phyloP scores from a whole-genome alignment of 257 asterid species.

The Nicotiana undulata region DNA sequence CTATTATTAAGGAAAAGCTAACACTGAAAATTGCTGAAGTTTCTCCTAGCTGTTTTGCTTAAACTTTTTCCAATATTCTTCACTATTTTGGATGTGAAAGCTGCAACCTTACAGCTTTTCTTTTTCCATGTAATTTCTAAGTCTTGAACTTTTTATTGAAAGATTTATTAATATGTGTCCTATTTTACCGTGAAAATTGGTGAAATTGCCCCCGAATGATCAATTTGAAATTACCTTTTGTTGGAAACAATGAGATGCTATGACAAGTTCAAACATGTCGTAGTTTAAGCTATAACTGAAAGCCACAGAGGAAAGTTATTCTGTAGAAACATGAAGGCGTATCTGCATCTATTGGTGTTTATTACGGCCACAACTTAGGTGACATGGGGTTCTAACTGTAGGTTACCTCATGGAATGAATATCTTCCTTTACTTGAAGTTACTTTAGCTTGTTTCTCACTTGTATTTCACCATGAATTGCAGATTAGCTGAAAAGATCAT shows the following conservation, averaged over 20 bases:
- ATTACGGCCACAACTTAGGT: not conserved
- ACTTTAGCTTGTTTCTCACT: slow-evolving; percentile 6
- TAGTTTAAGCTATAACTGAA: not conserved
- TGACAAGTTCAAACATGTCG: not conserved
- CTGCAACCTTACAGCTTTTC: not conserved
- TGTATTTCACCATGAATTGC: slow-evolving; percentile 18
- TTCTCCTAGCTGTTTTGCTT: not conserved
- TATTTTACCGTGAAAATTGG: not conserved
- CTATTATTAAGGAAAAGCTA: not conserved
- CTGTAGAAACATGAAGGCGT: not conserved
- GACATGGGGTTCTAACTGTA: not conserved
- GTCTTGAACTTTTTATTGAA: not conserved
- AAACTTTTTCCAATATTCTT: not conserved
- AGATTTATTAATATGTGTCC: not conserved
- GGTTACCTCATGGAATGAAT: not conserved
- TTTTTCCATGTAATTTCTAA: not conserved
- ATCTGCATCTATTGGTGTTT: not conserved
- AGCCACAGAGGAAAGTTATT: too few species aligned
- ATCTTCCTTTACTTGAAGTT: not conserved
- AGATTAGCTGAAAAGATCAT: slow-evolving; percentile 77
- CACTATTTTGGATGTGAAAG: not conserved
- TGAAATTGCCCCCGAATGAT: not conserved
- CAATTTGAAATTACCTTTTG: not conserved
- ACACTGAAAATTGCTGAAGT: not conserved
- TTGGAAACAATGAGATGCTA: not conserved